phyloP scores from a whole-genome alignment of 2,329 filamentous ascomycete species.

The Colletotrichum musicola region DNA sequence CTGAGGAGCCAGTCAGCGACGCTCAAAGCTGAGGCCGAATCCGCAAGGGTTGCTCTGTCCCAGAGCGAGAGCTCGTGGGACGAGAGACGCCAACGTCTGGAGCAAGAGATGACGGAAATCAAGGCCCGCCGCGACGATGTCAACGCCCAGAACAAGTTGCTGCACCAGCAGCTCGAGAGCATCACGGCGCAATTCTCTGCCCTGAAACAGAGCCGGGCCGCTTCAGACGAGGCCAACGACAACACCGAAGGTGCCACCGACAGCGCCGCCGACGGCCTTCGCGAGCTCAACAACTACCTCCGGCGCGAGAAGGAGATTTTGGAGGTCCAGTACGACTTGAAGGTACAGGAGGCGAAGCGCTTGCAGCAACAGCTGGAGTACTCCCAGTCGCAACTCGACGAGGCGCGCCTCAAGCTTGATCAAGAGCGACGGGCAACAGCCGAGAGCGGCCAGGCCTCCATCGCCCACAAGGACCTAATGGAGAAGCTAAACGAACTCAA shows the following conservation, averaged over 20 bases:
- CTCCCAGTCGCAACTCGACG: conserved; percentile 87
- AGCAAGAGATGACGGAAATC: conserved; percentile 85
- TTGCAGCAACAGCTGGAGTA: conserved; percentile 92
- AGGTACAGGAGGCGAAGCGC: conserved; percentile 87
- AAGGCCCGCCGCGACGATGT: conserved; percentile 85
- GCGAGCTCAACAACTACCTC: conserved; percentile 91
- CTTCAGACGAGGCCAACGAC: conserved; percentile 61
- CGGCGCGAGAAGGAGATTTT: conserved; percentile 97
- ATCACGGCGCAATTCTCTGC: conserved; percentile 83
- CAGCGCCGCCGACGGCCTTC: conserved; percentile 75
- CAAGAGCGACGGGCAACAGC: conserved; percentile 85
- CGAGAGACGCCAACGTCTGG: conserved; percentile 82
- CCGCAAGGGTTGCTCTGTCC: conserved; percentile 80
- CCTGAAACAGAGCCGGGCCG: conserved; percentile 71
- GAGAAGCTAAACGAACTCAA: conserved; percentile 96
- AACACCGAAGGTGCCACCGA: conserved; percentile 55
- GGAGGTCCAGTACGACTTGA: conserved; percentile 94
- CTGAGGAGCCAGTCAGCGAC: conserved; percentile 83
- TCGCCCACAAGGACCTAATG: conserved; percentile 91
- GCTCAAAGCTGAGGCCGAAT: conserved; percentile 85
- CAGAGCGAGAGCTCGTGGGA: conserved; percentile 92
- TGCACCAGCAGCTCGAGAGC: conserved; percentile 89
- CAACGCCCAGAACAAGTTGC: conserved; percentile 88
- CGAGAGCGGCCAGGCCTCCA: conserved; percentile 78
- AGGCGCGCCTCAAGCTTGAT: conserved; percentile 87